Evolutionary conservation across 2,329 filamentous ascomycete genomes (phyloP).

Genomic region (Aspergillus costaricaensis): DNA sequence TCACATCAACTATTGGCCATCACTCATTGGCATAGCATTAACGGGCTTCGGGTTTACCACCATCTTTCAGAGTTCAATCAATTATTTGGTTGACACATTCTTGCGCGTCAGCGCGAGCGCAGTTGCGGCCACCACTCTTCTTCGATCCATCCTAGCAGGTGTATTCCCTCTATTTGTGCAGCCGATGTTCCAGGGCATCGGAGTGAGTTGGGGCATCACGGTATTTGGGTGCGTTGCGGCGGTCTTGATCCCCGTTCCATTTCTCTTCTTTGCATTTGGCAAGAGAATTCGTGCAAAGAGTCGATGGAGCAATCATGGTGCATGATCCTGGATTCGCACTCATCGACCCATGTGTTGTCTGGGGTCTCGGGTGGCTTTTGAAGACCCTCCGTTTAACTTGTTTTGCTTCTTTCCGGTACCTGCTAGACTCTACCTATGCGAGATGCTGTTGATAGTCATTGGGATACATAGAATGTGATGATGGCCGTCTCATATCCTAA

Average conservation of each 20-base stretch:
- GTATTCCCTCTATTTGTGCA: slow-evolving; percentile 48
- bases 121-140: slow-evolving; percentile 48
- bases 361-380: not conserved
- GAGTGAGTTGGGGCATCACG: slow-evolving; percentile 62
- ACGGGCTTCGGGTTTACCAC: slow-evolving; percentile 72
- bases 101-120: slow-evolving; percentile 41
- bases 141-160: slow-evolving; percentile 46
- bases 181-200: slow-evolving; percentile 62
- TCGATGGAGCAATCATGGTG: not conserved
- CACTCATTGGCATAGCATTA: slow-evolving; percentile 56
- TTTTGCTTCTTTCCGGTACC: no score
- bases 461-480: no score
- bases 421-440: no score
- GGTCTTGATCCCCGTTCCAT: slow-evolving; percentile 47
- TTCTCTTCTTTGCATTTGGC: slow-evolving; percentile 52
- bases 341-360: not conserved
- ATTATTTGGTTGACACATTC: slow-evolving; percentile 71
- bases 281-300: slow-evolving; percentile 37
- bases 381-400: no score
- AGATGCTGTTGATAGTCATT: no score
- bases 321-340: not conserved
- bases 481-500: no score
- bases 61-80: slow-evolving; percentile 74
- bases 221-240: slow-evolving; percentile 57
- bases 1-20: slow-evolving; percentile 61